A percentile compares a stretch with the other conserved stretches of the same genome.
Evolutionary conservation across 192 early-diverging fungal genomes (phyloP).

Genomic region (Geosiphon pyriformis): DNA sequence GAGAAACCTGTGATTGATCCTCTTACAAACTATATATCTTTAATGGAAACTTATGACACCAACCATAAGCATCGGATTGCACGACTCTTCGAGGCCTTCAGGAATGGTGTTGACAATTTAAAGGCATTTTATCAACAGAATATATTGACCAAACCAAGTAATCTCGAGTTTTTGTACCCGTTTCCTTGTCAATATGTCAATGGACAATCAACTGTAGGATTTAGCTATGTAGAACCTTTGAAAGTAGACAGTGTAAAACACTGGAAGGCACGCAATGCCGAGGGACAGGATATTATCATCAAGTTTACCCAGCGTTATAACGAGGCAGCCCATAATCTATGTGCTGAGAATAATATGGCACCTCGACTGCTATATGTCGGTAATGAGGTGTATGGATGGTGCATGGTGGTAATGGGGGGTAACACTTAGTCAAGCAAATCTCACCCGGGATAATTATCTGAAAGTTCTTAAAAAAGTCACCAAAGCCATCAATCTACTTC

Average conservation of each 20-base stretch:
- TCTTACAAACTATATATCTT: not conserved
- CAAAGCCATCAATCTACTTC: not conserved
- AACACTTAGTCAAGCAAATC: not conserved
- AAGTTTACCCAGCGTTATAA: not conserved
- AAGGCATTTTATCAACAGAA: not conserved
- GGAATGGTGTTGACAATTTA: not conserved
- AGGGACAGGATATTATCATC: not conserved
- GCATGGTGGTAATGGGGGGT: slow-evolving; percentile 1
- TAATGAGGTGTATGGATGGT: not conserved
- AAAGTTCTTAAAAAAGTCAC: not conserved
- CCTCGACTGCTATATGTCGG: not conserved
- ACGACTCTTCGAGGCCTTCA: not conserved
- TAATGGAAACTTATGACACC: not conserved
- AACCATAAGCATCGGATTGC: not conserved
- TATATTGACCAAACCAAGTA: no score
- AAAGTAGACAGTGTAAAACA: not conserved
- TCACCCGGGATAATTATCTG: not conserved
- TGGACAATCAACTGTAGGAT: not conserved
- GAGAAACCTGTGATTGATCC: not conserved
- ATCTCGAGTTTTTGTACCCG: not conserved
- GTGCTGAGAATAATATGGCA: not conserved
- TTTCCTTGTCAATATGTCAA: not conserved
- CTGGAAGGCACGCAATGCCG: not conserved
- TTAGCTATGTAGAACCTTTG: not conserved
- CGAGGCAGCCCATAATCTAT: not conserved